A percentile compares a stretch with the other conserved stretches of the same genome.
These are phyloP conservation scores for Metschnikowia baotianmanensis DNA, from an alignment of 805 yeast genomes.

Conservation along the genomic window DNA sequence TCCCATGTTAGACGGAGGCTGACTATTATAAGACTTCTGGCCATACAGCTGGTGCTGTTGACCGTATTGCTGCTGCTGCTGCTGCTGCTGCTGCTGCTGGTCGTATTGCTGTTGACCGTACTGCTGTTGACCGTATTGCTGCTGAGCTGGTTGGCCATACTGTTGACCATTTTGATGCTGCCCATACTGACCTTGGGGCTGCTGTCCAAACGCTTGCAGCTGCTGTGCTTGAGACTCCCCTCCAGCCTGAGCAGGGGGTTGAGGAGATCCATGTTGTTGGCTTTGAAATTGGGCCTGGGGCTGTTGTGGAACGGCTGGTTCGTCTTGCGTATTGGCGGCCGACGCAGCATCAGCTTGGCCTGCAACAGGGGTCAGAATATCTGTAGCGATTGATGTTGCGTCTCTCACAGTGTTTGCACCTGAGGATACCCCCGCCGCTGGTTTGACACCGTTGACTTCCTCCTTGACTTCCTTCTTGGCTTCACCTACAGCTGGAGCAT, in stretches of 20 bases:
- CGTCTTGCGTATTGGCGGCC: background rate
- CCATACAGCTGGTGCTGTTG: conserved; percentile 14
- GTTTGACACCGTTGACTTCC: background rate
- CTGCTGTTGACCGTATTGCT: conserved; percentile 5
- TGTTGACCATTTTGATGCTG: conserved; percentile 3
- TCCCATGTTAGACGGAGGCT: conserved; percentile 31
- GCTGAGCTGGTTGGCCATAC: conserved; percentile 5
- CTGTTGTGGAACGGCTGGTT: background rate
- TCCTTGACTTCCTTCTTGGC: background rate
- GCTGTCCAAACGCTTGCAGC: conserved; percentile 1
- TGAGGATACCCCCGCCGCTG: background rate
- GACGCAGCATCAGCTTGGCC: background rate
- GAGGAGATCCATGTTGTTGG: conserved; percentile 5
- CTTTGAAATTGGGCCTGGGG: background rate
- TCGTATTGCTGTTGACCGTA: conserved; percentile 6
- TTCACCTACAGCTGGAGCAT: background rate
- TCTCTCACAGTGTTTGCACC: background rate
- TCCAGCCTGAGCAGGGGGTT: background rate
- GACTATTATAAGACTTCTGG: conserved; percentile 15
- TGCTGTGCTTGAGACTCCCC: conserved; percentile 1
- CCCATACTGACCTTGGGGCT: conserved; percentile 5
- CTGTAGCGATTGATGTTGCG: background rate
- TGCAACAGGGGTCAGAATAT: background rate
- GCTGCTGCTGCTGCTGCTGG: conserved; percentile 15
- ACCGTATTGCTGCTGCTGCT: conserved; percentile 12